phyloP scores from a whole-genome alignment of 805 yeast genomes.

The Cyberlindnera veronae region DNA sequence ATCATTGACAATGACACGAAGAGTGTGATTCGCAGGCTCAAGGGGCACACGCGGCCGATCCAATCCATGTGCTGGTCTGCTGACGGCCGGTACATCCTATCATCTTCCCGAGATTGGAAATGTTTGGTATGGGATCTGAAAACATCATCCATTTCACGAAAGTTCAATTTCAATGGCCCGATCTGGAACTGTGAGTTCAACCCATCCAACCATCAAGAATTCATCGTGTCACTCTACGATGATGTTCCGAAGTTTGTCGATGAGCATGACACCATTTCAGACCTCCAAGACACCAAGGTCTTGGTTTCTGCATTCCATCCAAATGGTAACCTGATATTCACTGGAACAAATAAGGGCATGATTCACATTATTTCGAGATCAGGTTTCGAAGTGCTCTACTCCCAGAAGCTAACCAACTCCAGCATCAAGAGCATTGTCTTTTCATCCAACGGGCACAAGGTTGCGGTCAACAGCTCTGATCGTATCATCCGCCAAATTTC shows the following conservation, averaged over 20 bases:
- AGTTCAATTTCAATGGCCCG: constrained; percentile 59
- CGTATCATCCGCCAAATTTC: constrained; percentile 63
- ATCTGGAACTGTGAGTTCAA: constrained; percentile 66
- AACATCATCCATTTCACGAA: constrained; percentile 37
- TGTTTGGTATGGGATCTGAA: constrained; percentile 77
- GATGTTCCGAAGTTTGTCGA: constrained; percentile 55
- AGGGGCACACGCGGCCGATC: constrained; percentile 68
- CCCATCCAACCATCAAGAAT: constrained; percentile 43
- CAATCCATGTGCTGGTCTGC: constrained; percentile 74
- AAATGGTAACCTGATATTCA: constrained; percentile 52
- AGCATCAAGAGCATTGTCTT: constrained; percentile 67
- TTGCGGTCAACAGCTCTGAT: constrained; percentile 78
- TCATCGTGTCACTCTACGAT: constrained; percentile 65
- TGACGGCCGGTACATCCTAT: constrained; percentile 64
- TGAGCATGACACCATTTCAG: constrained; percentile 21
- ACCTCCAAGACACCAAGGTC: constrained; percentile 22
- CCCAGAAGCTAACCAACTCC: constrained; percentile 59
- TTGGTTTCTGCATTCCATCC: constrained; percentile 43
- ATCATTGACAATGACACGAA: constrained; percentile 71
- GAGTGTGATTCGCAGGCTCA: constrained; percentile 52
- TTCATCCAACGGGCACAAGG: constrained; percentile 53
- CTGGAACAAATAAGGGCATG: constrained; percentile 83
- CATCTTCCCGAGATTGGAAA: constrained; percentile 80
- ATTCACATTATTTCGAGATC: constrained; percentile 44
- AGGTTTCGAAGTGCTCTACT: constrained; percentile 35